Percentiles rank a stretch among this genome's conserved stretches.
Conservation (phyloP, 768 basidiomycete species). For the Hygrophoropsis aurantiaca region DNA sequence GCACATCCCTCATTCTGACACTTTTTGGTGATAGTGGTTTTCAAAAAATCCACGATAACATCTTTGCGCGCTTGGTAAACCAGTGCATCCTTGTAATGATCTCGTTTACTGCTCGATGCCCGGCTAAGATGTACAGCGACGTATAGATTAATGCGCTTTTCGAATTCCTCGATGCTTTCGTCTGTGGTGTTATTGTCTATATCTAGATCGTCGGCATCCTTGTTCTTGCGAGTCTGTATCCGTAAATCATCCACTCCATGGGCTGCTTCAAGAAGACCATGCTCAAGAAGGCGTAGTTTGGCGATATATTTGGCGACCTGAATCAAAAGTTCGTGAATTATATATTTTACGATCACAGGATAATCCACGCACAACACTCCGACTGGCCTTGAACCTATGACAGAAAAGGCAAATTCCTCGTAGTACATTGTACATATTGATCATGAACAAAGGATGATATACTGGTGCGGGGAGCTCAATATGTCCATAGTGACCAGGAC, state of each 20-base stretch:
- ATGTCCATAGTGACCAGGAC: conserved; percentile 98
- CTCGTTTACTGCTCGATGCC: conserved; percentile 60
- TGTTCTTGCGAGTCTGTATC: conserved; percentile 31
- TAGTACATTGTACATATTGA: conserved; percentile 83
- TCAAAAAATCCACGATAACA: conserved; percentile 79
- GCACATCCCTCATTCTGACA: conserved; percentile 78
- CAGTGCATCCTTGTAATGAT: conserved; percentile 84
- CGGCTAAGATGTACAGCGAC: conserved; percentile 50
- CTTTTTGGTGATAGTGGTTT: conserved; percentile 60
- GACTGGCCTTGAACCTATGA: conserved; percentile 83
- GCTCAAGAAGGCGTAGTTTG: conserved; percentile 85
- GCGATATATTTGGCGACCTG: conserved; percentile 84
- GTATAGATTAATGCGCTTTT: conserved; percentile 61
- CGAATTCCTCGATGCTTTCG: conserved; percentile 64
- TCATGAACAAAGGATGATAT: conserved; percentile 95
- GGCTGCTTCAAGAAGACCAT: conserved; percentile 83
- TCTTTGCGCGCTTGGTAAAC: conserved; percentile 88
- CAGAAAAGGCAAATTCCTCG: conserved; percentile 92
- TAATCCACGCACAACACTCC: conserved; percentile 56
- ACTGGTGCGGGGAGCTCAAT: conserved; percentile 95
- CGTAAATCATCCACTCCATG: conserved; percentile 71
- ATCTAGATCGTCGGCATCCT: conserved; percentile 36
- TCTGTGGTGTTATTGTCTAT: conserved; percentile 41
- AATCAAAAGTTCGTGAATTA: conserved; percentile 1
- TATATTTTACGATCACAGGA: conserved; percentile 11